Evolutionary conservation across 345 rosid genomes (phyloP).

Genomic region (Viola odorata): DNA sequence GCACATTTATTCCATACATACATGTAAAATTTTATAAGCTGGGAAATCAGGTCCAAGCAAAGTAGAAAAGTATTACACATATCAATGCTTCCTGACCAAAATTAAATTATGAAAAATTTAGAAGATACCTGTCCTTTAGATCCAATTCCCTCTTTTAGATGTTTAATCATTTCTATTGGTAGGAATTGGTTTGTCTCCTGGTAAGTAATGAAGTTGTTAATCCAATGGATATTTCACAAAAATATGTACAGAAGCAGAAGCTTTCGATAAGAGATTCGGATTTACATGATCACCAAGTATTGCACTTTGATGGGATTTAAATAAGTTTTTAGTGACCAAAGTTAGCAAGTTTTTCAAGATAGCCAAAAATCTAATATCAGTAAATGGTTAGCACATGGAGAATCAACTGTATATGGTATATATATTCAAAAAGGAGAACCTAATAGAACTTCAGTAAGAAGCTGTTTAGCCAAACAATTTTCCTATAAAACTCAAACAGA

Average conservation of each 20-base stretch:
- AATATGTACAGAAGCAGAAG: conserved; percentile 2
- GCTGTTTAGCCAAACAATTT: too few species aligned
- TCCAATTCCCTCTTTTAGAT: conserved; percentile 71
- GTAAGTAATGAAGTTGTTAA: conserved; percentile 15
- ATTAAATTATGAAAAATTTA: conserved; percentile 5
- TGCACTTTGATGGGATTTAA: not conserved
- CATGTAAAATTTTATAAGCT: too few species aligned
- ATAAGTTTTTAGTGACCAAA: too few species aligned
- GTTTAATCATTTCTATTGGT: conserved; percentile 75
- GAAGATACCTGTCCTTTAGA: conserved; percentile 66
- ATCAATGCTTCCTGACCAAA: conserved; percentile 4
- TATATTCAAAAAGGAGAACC: too few species aligned
- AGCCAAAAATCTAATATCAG: not conserved
- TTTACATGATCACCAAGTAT: not conserved
- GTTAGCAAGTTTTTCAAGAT: too few species aligned
- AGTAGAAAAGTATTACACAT: not conserved
- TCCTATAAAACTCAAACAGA: conserved; percentile 3
- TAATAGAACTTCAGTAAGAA: too few species aligned
- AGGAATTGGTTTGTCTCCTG: conserved; percentile 60
- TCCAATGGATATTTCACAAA: not conserved
- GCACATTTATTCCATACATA: not conserved
- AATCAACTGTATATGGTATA: too few species aligned
- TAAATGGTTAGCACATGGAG: not conserved
- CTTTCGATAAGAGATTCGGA: not conserved
- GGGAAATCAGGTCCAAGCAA: not conserved